Evolutionary conservation across 192 early-diverging fungal genomes (phyloP).

Genomic region (Chytriomyces confervae): DNA sequence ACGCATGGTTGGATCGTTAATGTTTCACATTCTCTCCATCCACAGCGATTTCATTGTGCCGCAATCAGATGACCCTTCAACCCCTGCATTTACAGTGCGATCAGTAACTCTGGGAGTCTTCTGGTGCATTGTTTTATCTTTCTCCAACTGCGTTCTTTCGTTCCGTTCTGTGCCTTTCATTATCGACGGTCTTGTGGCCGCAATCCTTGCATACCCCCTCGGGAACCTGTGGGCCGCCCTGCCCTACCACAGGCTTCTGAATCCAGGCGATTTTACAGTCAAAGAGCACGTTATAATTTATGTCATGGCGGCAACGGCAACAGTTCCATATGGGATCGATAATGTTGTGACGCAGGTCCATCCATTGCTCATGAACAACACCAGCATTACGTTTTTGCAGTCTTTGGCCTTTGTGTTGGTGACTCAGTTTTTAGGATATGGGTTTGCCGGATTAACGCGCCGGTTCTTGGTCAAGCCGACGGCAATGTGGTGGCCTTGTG

Average conservation of each 20-base stretch:
- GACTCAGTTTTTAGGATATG: conserved; percentile 57
- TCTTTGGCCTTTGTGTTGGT: conserved; percentile 63
- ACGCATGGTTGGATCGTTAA: too few species aligned
- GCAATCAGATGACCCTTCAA: conserved; percentile 20
- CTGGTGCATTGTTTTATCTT: conserved; percentile 21
- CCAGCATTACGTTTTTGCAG: conserved; percentile 27
- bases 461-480: conserved; percentile 83
- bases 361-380: conserved; percentile 22
- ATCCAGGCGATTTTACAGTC: conserved; percentile 75
- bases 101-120: conserved; percentile 10
- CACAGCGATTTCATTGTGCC: conserved; percentile 31
- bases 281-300: conserved; percentile 87
- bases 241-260: conserved; percentile 1
- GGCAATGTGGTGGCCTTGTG: conserved; percentile 85
- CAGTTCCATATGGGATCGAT: conserved; percentile 56
- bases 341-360: conserved; percentile 43
- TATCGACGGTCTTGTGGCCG: conserved; percentile 71
- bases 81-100: conserved; percentile 23
- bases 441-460: conserved; percentile 58
- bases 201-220: conserved; percentile 75
- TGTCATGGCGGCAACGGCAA: not conserved
- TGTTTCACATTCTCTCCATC: not conserved
- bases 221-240: conserved; percentile 65
- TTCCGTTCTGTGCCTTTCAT: conserved; percentile 78
- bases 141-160: conserved; percentile 68